Evolutionary conservation across 1,284 basidiomycete genomes (phyloP).

Genomic region (Xanthoconium separans): DNA sequence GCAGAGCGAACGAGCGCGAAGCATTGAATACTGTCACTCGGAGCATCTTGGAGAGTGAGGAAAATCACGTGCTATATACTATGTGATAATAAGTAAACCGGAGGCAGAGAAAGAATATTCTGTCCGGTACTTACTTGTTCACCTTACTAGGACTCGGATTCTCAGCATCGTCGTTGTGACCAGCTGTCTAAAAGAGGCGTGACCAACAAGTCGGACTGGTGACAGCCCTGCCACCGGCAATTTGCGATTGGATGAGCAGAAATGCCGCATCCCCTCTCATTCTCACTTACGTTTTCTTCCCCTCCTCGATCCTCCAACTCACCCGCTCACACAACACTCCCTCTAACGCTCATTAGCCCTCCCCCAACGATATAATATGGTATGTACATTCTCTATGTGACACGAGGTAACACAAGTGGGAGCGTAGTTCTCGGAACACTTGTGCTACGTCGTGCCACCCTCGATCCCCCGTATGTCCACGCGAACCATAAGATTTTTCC

Average conservation of each 20-base stretch:
- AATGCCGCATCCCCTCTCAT: slow-evolving; percentile 26
- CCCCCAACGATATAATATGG: not conserved
- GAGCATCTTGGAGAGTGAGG: slow-evolving; percentile 22
- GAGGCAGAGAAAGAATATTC: not conserved
- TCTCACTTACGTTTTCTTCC: not conserved
- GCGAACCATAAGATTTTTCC: not conserved
- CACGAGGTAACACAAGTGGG: slow-evolving; percentile 37
- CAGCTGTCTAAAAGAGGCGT: no score
- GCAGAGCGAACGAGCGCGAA: slow-evolving; percentile 11
- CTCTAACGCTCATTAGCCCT: not conserved
- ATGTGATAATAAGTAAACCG: not conserved
- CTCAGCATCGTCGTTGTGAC: not conserved
- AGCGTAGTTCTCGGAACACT: slow-evolving; percentile 52
- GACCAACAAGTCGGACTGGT: no score
- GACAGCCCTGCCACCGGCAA: slow-evolving; percentile 2
- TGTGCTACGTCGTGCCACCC: slow-evolving; percentile 26
- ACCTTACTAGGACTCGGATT: not conserved
- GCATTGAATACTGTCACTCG: slow-evolving; percentile 18
- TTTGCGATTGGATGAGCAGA: slow-evolving; percentile 31
- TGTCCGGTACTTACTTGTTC: not conserved
- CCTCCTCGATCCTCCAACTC: not conserved
- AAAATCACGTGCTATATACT: slow-evolving; percentile 18
- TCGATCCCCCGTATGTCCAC: not conserved
- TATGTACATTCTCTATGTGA: not conserved
- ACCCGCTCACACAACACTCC: not conserved